A percentile compares a stretch with the other conserved stretches of the same genome.
Conservation (phyloP, 257 asterid genomes). For the Prunella vulgaris region DNA sequence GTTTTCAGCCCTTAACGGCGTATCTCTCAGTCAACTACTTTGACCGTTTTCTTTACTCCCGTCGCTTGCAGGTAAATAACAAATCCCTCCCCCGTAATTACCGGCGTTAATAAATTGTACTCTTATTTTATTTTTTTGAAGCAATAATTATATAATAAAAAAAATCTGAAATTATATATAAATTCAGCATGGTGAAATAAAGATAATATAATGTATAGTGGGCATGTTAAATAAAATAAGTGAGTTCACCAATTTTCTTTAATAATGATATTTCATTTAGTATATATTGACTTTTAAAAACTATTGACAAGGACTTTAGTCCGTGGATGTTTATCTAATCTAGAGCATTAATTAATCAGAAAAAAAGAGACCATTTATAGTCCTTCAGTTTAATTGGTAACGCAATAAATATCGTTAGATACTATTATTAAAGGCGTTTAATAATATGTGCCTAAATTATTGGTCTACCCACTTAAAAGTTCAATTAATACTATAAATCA, state of each 20-base stretch:
- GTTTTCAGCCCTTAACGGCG: constrained; percentile 82
- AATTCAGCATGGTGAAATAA: too few species aligned
- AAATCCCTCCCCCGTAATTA: constrained; percentile 21
- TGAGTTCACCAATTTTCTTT: neutral
- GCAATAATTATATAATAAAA: too few species aligned
- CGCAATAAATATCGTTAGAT: constrained; percentile 11
- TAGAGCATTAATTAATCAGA: neutral
- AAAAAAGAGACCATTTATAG: neutral
- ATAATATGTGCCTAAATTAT: neutral
- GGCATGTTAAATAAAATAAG: neutral
- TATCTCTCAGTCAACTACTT: constrained; percentile 84
- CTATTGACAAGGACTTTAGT: constrained; percentile 6
- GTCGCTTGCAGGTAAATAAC: constrained; percentile 77
- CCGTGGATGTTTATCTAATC: constrained; percentile 5
- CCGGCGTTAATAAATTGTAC: neutral
- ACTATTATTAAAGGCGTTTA: constrained; percentile 5
- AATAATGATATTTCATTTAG: neutral
- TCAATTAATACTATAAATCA: constrained; percentile 11
- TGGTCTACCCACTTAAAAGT: constrained; percentile 8
- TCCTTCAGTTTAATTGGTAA: constrained; percentile 15
- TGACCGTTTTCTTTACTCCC: constrained; percentile 71
- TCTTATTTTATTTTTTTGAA: neutral
- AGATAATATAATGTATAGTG: neutral
- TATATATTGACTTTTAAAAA: constrained; percentile 3
- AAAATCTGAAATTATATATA: too few species aligned